A percentile compares a stretch with the other conserved stretches of the same genome.
Evolutionary conservation across 2,329 filamentous ascomycete genomes (phyloP).

Genomic region (Ploettnerulaceae sp.): DNA sequence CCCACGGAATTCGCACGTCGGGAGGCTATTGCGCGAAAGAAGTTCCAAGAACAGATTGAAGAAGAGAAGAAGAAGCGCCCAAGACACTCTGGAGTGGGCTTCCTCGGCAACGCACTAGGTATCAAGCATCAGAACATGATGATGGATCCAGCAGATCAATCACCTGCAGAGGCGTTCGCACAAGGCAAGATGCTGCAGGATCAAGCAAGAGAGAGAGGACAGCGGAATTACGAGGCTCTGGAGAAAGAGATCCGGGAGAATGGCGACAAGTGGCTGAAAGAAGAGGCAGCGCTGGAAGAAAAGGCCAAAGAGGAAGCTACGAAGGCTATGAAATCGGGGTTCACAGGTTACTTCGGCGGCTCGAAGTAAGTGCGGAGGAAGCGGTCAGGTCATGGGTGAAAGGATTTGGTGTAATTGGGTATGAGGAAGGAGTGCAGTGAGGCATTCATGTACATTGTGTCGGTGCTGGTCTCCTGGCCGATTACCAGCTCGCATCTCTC

Average conservation of each 20-base stretch:
- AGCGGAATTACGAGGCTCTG: slow-evolving; percentile 81
- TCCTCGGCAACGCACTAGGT: slow-evolving; percentile 68
- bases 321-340: slow-evolving; percentile 82
- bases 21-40: slow-evolving; percentile 77
- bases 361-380: slow-evolving; percentile 3
- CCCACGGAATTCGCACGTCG: slow-evolving; percentile 84
- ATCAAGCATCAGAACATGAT: slow-evolving; percentile 67
- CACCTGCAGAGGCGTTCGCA: slow-evolving; percentile 69
- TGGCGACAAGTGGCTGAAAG: slow-evolving; percentile 91
- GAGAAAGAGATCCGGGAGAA: slow-evolving; percentile 91
- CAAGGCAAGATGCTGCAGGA: slow-evolving; percentile 98
- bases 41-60: slow-evolving; percentile 74
- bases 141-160: slow-evolving; percentile 59
- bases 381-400: slow-evolving; percentile 3
- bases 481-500: slow-evolving; percentile 17
- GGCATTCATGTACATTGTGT: slow-evolving; percentile 18
- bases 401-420: slow-evolving; percentile 7
- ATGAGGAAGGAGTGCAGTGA: slow-evolving; percentile 2
- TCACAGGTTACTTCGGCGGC: slow-evolving; percentile 52
- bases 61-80: slow-evolving; percentile 61
- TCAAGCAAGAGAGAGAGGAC: slow-evolving; percentile 84
- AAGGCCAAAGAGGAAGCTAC: slow-evolving; percentile 85
- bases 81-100: slow-evolving; percentile 58
- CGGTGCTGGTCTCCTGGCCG: slow-evolving; percentile 6
- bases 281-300: slow-evolving; percentile 84